These are phyloP conservation scores for Cytospora piceae DNA, from an alignment of 2,329 filamentous ascomycete species.

Conservation along the genomic window DNA sequence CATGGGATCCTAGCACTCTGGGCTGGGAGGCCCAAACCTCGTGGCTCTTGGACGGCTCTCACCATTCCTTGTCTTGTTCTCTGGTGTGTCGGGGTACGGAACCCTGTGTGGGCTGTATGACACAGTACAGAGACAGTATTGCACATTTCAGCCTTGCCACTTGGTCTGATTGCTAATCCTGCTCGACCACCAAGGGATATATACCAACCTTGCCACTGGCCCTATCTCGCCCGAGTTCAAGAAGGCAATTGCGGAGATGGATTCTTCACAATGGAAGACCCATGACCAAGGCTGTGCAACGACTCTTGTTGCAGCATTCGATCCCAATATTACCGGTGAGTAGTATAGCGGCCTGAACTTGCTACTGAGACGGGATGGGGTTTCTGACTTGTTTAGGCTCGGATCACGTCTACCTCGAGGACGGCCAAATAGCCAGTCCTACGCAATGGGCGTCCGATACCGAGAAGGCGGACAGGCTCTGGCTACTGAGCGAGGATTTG, in stretches of 20 bases:
- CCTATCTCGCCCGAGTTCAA: constrained; percentile 23
- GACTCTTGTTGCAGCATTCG: constrained; percentile 48
- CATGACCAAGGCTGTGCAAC: constrained; percentile 48
- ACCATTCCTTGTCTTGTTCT: constrained; percentile 2
- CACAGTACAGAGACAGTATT: constrained; percentile 16
- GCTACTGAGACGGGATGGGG: background rate
- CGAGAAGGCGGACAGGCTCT: constrained; percentile 17
- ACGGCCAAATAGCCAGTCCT: constrained; percentile 11
- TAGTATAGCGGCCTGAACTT: background rate
- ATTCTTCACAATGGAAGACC: constrained; percentile 38
- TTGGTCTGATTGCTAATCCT: constrained; percentile 24
- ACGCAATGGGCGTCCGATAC: constrained; percentile 7
- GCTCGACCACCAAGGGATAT: constrained; percentile 31
- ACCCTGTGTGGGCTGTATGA: constrained; percentile 15
- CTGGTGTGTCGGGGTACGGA: background rate
- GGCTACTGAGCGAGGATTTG: constrained; percentile 25
- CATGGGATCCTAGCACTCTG: constrained; percentile 4
- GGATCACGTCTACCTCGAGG: constrained; percentile 11
- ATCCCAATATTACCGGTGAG: constrained; percentile 32
- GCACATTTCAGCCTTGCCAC: constrained; percentile 4
- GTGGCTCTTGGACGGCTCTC: background rate
- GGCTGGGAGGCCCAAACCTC: constrained; percentile 3
- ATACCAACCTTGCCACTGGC: constrained; percentile 21
- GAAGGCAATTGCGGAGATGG: constrained; percentile 31
- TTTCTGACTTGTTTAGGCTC: constrained; percentile 8